Conservation (phyloP, 768 basidiomycete genomes). For the Mycena albidolilacea region DNA sequence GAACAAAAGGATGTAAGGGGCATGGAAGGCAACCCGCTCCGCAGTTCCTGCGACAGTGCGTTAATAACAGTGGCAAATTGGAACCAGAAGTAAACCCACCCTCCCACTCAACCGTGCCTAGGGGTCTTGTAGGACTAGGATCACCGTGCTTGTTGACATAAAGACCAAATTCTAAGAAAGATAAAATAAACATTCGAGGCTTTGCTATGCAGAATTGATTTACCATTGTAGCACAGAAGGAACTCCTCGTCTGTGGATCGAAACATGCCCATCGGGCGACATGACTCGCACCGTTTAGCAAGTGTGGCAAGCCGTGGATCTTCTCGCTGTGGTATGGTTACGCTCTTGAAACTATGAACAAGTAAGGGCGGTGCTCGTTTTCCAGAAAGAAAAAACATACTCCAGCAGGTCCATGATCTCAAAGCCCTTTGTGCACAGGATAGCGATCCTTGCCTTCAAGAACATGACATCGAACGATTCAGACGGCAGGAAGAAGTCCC, state of each 20-base stretch:
- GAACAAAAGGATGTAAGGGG: slow-evolving; percentile 90
- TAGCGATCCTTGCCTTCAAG: slow-evolving; percentile 93
- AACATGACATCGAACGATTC: slow-evolving; percentile 94
- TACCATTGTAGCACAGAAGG: slow-evolving; percentile 93
- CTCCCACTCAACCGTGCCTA: slow-evolving; percentile 93
- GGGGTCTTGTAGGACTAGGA: slow-evolving; percentile 69
- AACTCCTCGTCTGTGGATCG: slow-evolving; percentile 93
- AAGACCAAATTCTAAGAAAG: slow-evolving; percentile 83
- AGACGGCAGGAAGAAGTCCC: slow-evolving; percentile 94
- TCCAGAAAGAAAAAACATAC: slow-evolving; percentile 59
- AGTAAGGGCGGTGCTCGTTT: background rate
- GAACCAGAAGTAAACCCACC: slow-evolving; percentile 48
- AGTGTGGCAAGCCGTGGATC: slow-evolving; percentile 74
- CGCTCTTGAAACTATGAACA: slow-evolving; percentile 81
- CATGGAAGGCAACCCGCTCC: slow-evolving; percentile 90
- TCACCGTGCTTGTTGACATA: slow-evolving; percentile 95
- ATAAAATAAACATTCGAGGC: slow-evolving; percentile 18
- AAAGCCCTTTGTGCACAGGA: slow-evolving; percentile 94
- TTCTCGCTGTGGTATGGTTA: slow-evolving; percentile 90
- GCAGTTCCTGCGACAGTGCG: slow-evolving; percentile 65
- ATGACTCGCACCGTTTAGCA: slow-evolving; percentile 89
- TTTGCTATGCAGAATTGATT: slow-evolving; percentile 41
- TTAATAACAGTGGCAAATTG: background rate
- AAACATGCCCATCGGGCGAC: slow-evolving; percentile 95
- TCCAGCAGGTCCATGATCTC: slow-evolving; percentile 98